Evolutionary conservation across 176 grass and related monocot species (phyloP).

Genomic region (Oryza punctata): DNA sequence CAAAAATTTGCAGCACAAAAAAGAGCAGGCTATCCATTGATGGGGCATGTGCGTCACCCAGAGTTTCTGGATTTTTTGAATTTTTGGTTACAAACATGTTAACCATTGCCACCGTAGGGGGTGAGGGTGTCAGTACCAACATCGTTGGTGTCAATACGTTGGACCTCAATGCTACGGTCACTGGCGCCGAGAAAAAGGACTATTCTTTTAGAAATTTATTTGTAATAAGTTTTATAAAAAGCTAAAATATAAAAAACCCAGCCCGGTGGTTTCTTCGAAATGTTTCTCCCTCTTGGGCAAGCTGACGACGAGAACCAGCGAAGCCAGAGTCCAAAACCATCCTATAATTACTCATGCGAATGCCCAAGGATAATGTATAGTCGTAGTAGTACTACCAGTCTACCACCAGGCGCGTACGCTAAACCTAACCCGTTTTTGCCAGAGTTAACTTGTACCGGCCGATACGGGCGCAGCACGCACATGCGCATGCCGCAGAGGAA

Average conservation of each 20-base stretch:
- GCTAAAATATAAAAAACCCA: too few relatives aligned
- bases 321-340: not conserved
- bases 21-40: not conserved
- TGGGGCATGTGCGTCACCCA: not conserved
- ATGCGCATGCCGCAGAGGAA: slow-evolving; percentile 36
- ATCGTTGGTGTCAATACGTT: too few relatives aligned
- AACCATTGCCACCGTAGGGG: too few relatives aligned
- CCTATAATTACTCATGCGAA: not conserved
- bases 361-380: not conserved
- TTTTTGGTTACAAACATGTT: too few relatives aligned
- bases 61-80: not conserved
- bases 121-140: too few relatives aligned
- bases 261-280: not conserved
- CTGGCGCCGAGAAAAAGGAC: too few relatives aligned
- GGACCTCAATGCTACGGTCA: too few relatives aligned
- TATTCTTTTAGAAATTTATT: too few relatives aligned
- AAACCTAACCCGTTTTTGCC: slow-evolving; percentile 1
- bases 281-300: not conserved
- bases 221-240: too few relatives aligned
- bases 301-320: not conserved
- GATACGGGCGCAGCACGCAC: slow-evolving; percentile 41
- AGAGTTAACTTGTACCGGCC: slow-evolving; percentile 27
- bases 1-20: not conserved
- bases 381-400: not conserved
- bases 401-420: not conserved